Percentiles rank a stretch among this genome's conserved stretches.
These are phyloP conservation scores for Pichia occidentalis DNA, from an alignment of 805 yeast genomes.

Conservation along the genomic window DNA sequence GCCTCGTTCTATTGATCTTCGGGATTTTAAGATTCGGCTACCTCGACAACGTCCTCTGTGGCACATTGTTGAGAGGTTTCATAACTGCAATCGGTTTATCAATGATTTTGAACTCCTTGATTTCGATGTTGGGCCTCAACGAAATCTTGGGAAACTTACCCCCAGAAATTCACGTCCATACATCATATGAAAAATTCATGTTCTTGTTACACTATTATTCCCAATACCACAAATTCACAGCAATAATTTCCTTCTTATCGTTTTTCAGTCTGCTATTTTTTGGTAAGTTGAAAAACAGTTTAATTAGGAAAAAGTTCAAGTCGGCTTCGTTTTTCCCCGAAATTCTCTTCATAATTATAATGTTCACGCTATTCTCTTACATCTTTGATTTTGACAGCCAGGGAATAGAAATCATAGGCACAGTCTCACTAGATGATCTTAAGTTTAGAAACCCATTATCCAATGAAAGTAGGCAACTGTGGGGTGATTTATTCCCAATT, in stretches of 20 bases:
- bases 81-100: slow-evolving; percentile 80
- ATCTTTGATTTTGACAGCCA: slow-evolving; percentile 39
- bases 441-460: slow-evolving; percentile 56
- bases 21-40: slow-evolving; percentile 85
- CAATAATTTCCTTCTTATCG: slow-evolving; percentile 49
- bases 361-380: slow-evolving; percentile 49
- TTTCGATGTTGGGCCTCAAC: slow-evolving; percentile 66
- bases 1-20: slow-evolving; percentile 60
- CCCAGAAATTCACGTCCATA: slow-evolving; percentile 45
- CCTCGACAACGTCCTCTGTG: slow-evolving; percentile 70
- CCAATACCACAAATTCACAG: slow-evolving; percentile 51
- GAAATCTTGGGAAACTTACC: slow-evolving; percentile 39
- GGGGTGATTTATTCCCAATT: slow-evolving; percentile 54
- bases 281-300: slow-evolving; percentile 35
- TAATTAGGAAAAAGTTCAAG: slow-evolving; percentile 29
- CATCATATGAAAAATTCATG: slow-evolving; percentile 62
- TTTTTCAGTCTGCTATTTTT: slow-evolving; percentile 40
- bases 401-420: slow-evolving; percentile 69
- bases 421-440: slow-evolving; percentile 45
- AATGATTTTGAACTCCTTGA: slow-evolving; percentile 70
- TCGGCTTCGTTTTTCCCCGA: slow-evolving; percentile 72
- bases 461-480: slow-evolving; percentile 36
- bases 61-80: slow-evolving; percentile 74
- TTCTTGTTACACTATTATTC: slow-evolving; percentile 47
- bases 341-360: slow-evolving; percentile 65